These are phyloP conservation scores for Lantana camara DNA, from an alignment of 257 asterid genomes.

Conservation along the genomic window DNA sequence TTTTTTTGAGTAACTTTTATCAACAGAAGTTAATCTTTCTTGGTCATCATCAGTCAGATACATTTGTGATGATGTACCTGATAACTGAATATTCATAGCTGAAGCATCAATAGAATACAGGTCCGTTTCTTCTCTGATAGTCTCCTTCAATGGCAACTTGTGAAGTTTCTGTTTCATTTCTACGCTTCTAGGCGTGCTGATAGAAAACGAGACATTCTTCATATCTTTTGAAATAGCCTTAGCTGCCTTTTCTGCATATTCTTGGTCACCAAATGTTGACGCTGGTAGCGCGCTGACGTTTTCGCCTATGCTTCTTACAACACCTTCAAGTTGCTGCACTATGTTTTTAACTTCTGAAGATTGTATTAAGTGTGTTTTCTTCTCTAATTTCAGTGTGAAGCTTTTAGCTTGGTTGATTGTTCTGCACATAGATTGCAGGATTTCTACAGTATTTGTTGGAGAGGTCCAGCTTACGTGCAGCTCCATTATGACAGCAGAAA, in stretches of 20 bases:
- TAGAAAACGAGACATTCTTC: constrained; percentile 39
- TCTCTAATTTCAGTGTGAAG: constrained; percentile 36
- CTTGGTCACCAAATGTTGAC: constrained; percentile 46
- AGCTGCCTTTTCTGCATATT: constrained; percentile 52
- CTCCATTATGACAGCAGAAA: constrained; percentile 59
- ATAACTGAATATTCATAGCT: constrained; percentile 33
- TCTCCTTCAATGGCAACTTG: too few species aligned
- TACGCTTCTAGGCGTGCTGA: constrained; percentile 20
- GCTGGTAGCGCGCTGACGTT: constrained; percentile 48
- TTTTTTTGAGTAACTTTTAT: constrained; percentile 19
- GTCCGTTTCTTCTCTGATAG: constrained; percentile 64
- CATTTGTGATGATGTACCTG: constrained; percentile 34
- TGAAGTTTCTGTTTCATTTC: constrained; percentile 28
- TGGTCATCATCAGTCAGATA: constrained; percentile 30
- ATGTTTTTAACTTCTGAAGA: constrained; percentile 33
- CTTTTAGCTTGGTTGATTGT: constrained; percentile 49
- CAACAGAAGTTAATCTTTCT: constrained; percentile 29
- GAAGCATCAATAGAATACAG: constrained; percentile 59
- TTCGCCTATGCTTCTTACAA: constrained; percentile 54
- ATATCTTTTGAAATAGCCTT: constrained; percentile 65
- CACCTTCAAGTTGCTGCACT: constrained; percentile 53
- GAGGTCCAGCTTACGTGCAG: constrained; percentile 42
- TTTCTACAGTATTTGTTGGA: constrained; percentile 45
- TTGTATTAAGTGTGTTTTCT: constrained; percentile 21
- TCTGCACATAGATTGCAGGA: constrained; percentile 45